Percentiles rank a stretch among this genome's conserved stretches.
phyloP scores from a whole-genome alignment of 352 stramenopile genomes.

The Phytophthora hybrid region DNA sequence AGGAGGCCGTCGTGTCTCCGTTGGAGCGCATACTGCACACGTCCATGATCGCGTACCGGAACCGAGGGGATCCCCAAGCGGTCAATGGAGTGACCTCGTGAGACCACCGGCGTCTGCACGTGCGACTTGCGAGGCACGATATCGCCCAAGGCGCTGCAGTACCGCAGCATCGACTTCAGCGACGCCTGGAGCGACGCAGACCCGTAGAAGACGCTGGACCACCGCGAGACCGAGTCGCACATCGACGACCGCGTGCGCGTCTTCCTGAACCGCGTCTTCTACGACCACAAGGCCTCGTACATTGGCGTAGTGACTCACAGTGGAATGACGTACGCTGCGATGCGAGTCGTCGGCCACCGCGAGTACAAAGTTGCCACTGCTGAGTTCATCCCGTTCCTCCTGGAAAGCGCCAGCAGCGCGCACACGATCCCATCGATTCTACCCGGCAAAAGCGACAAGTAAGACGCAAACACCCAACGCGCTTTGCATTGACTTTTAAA shows the following conservation, averaged over 20 bases:
- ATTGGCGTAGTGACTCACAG: slow-evolving; percentile 35
- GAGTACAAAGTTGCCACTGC: slow-evolving; percentile 21
- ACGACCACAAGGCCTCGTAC: slow-evolving; percentile 15
- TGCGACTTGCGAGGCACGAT: too few species aligned
- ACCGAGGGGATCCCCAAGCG: slow-evolving; percentile 29
- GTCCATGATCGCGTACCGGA: slow-evolving; percentile 31
- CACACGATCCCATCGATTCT: too few species aligned
- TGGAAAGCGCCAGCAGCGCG: too few species aligned
- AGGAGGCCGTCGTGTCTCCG: slow-evolving; percentile 32
- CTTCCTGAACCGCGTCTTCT: slow-evolving; percentile 41
- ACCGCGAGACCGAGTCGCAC: slow-evolving; percentile 34
- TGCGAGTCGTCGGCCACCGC: slow-evolving; percentile 32
- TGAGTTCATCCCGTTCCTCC: slow-evolving; percentile 29
- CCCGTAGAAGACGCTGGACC: slow-evolving; percentile 31
- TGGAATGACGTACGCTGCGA: slow-evolving; percentile 26
- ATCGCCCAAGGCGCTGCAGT: too few species aligned
- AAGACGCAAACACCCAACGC: background rate
- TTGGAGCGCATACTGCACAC: slow-evolving; percentile 41
- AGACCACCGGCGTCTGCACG: slow-evolving; percentile 41
- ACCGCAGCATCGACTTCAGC: too few species aligned
- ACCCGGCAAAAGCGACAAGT: slow-evolving; percentile 12
- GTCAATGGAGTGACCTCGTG: slow-evolving; percentile 37
- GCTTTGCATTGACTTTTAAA: background rate
- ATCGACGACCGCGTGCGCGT: slow-evolving; percentile 35
- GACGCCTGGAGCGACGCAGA: too few species aligned